phyloP scores from a whole-genome alignment of 805 yeast genomes.

The Kuraishia molischiana region DNA sequence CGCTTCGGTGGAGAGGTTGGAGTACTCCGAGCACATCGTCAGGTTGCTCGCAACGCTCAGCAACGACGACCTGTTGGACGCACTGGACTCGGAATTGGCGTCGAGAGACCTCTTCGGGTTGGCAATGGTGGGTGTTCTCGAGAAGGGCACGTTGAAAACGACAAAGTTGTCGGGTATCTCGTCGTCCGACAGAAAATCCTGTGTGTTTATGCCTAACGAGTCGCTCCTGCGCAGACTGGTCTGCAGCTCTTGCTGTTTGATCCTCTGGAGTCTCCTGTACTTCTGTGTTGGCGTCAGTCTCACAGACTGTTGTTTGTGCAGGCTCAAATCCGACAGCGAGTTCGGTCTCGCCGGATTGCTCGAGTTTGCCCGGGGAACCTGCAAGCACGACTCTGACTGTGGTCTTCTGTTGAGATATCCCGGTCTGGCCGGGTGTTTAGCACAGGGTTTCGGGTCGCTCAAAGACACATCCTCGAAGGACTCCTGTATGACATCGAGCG shows the following conservation, averaged over 20 bases:
- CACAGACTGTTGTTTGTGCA: no score
- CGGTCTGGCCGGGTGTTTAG: background rate
- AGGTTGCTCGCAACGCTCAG: background rate
- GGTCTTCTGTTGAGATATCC: background rate
- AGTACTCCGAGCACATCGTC: background rate
- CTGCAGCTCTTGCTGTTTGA: background rate
- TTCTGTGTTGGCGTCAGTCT: background rate
- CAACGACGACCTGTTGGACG: background rate
- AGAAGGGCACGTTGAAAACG: conserved; percentile 56
- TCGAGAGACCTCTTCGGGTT: background rate
- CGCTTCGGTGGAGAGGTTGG: background rate
- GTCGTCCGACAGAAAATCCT: conserved; percentile 36
- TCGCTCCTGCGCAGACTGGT: background rate
- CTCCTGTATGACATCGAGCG: conserved; percentile 16
- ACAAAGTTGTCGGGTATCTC: conserved; percentile 41
- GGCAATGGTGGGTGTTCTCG: conserved; percentile 28
- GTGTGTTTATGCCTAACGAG: conserved; percentile 11
- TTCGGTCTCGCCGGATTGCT: background rate
- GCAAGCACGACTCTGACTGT: background rate
- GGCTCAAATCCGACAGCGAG: background rate
- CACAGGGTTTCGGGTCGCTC: background rate
- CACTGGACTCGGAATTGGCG: background rate
- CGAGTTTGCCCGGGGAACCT: background rate
- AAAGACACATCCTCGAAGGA: conserved; percentile 23
- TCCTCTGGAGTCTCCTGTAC: background rate